Base-by-base conservation (phyloP, 176 grass and related monocot species). In the Musa itinerans region DNA sequence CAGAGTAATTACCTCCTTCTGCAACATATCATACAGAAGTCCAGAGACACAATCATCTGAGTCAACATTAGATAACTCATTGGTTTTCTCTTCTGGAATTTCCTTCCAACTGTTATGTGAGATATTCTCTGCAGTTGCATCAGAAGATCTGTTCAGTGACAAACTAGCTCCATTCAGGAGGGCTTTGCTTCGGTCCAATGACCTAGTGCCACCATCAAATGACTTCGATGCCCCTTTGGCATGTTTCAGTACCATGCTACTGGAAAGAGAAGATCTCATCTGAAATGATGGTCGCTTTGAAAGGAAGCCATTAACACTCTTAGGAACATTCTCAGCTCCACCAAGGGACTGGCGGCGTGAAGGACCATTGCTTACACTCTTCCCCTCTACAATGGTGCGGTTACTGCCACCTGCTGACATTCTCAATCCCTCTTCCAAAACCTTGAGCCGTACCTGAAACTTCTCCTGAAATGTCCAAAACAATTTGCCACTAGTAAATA, bases 191-290 rank as follows among this genome's bases (percentile, higher is more conserved):
- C 96, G 83, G 74, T 99, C 96, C 65, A 92, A 78, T 59, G 86
- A 94, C 77, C 91, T 92, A 63, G 96, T 89, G 65, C 96, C 96
- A 53, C 96, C 96, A 87, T 94, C 96, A 89, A 99, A 99, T 67
- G 96, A 99, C 82, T 92, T 99, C 16, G 96, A 99, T 68, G 90
- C 93, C 67, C 96, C 96, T 83, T 99, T 99, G 59, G 91, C 91
- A 26, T 95, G 88, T 69, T 99, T 99, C 62, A 99, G 83, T 51
- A 95, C 89, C 72, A 87, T 86, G 68, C 88, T 95, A 74, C 83
- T 89, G 25, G 88, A 92, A 83, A 95, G 84, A 76, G 95, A 94
- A 43, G 96, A 94, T 86, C 88, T 91, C 82, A 86, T 87, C 82
- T 99, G 84, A 83, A 99, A 99, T 78, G 90, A 99, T 74, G 91